Base-by-base conservation (phyloP, 2,329 filamentous ascomycete genomes). In the Colletotrichum melonis region DNA sequence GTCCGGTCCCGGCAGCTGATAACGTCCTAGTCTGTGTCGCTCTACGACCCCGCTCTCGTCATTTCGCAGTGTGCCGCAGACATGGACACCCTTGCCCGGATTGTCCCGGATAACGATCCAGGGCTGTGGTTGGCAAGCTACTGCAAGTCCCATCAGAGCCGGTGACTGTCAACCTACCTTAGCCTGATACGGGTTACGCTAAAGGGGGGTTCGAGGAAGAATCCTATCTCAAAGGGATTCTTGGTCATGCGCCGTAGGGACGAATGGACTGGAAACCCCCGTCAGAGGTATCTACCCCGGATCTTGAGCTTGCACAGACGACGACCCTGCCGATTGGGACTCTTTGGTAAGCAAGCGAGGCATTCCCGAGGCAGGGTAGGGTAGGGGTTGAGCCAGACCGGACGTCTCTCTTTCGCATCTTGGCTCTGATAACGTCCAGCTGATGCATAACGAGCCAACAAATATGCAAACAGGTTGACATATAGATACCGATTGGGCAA, bases 1-100 rank as follows among this genome's bases (percentile, higher is more conserved):
- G 42, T 67, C 65, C 65, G 65, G 65, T 60, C 56, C 57, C 56
- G 56, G 56, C 46, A 62, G 55, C 57, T 67, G 65, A 67, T 67
- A 67, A 62, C 42, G 9, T 12, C 7, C 65, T 42, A 42, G 38
- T 42, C 19, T 49, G 19, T 3, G 16, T 46, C 4, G 42, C 19
- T 49, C 42, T 4, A 3, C 16, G 42, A 62, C 2, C 56, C 57
- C 65, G 56, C 56, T 46, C 28, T 56, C 65, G 16, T 62, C 30
- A 60, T 49, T n/a, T 67, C 38, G 19, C 54, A 49, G n/a, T 8
- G 12, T 28, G 64, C 28, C n/a, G 38, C 42, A 49, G 42, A 11
- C 42, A 49, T 66, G 63, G 63, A 0, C 2, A 22, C 52, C 63
- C 63, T 24, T 67, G 64, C 64, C 38, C 64, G 64, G 64, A 59